Base-by-base conservation (phyloP, 2,329 filamentous ascomycete species). In the Botrytis hyacinthi region DNA sequence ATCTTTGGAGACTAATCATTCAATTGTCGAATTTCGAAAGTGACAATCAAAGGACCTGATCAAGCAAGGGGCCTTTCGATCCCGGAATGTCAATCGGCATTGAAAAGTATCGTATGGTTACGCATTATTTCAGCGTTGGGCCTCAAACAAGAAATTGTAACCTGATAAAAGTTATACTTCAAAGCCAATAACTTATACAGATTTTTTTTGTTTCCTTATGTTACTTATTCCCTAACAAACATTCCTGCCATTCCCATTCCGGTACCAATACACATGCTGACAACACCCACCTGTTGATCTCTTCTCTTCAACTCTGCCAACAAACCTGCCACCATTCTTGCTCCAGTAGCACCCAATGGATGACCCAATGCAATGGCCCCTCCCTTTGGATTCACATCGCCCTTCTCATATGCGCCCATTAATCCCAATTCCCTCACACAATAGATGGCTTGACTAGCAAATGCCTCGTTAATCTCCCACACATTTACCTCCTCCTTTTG, bases 351-450 rank as follows among this genome's bases (percentile, higher is more conserved):
- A 65, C 95, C 95, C 1, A 98, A 87, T 9, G 95, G 95, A 82
- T 98, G 95, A 1, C 95, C 95, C 37, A 98, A 84, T n/a, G 95
- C 95, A 82, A 98, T 97, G 3, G 95, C 95, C 46, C 95, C 95
- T 75, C 95, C 95, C 79, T 97, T 94, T 0, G 94, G 94, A 83
- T 98, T 98, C 29, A 98, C 92, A 83, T 88, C 91, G 12, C 88
- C 89, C 72, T 88, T 83, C 78, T 91, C 87, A 84, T 86, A 90
- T 77, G 80, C 88, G 79, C 84, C 81, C 81, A 90, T 90, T 32
- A 95, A 84, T 0, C 90, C 92, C 18, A 96, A 81, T 79, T 89
- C 87, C 74, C 93, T 85, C 63, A 95, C 84, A 78, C 92, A 95
- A 83, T 97, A 87, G 8, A 92, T 82, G 1, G 88, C 85, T 82